Base-by-base conservation (phyloP, 2,329 filamentous ascomycete species). In the Zarea fungicola region DNA sequence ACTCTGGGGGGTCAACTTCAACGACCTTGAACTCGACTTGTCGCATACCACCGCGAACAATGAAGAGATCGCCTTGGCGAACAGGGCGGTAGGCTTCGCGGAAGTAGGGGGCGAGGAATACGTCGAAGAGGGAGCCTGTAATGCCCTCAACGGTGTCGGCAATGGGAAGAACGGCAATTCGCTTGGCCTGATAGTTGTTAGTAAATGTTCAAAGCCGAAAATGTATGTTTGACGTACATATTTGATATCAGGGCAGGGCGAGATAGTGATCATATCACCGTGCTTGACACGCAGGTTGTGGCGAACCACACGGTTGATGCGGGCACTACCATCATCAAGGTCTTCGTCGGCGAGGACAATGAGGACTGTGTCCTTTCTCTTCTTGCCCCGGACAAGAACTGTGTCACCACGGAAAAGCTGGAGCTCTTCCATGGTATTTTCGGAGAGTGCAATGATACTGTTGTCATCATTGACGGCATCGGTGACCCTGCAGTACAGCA, bases 11-110 rank as follows among this genome's bases (percentile, higher is more conserved):
- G 62, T 99, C 93, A 42, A 99, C 91, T 74, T 99, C 93, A 41
- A 99, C 92, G 35, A 99, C 92, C 80, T 99, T 99, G 78, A 99
- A 99, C 67, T 99, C 93, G 29, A 99, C 93, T 72, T 96, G 92
- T 69, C 93, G 85, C 93, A 99, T 99, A 66, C 91, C 92, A 73
- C 92, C 93, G 63, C 93, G 87, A 54, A 93, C 89, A 68, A 91
- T 96, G 80, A 99, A 99, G 50, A 96, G 82, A 65, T 99, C 93
- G 62, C 93, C 93, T 78, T 97, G 93, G 67, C 91, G 86, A 54
- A 99, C 90, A 49, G 93, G 93, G 67, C 93, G 83, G 78, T 99
- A 99, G 56, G 93, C 92, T 80, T 99, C 93, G 63, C 92, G 89
- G 85, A 99, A 99, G 77, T 99, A 99, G 63, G 93, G 93, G 52